phyloP scores from a whole-genome alignment of 202 grass and related monocot species.

The Schoenoplectus triqueter region DNA sequence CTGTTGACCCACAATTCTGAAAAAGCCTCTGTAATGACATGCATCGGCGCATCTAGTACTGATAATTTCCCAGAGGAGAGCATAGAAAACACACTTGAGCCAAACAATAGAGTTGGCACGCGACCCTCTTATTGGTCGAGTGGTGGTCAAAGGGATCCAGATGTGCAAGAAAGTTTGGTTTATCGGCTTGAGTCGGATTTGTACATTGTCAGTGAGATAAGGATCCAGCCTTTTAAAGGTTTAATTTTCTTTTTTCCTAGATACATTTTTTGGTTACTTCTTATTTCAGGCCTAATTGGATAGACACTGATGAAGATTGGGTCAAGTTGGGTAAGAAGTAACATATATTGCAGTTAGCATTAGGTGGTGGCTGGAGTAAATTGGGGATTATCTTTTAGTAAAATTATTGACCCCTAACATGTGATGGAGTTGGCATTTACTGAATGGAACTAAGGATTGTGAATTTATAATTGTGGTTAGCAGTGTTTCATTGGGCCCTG shows the following conservation, averaged over 20 bases:
- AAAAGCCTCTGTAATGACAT: constrained; percentile 42
- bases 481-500: not conserved
- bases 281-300: constrained; percentile 1
- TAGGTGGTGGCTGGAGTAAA: not conserved
- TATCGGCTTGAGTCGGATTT: constrained; percentile 57
- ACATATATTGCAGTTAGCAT: not conserved
- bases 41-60: constrained; percentile 74
- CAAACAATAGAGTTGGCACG: constrained; percentile 30
- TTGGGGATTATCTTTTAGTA: not conserved
- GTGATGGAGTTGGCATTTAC: not conserved
- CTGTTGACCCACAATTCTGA: constrained; percentile 33
- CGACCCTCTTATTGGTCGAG: constrained; percentile 82
- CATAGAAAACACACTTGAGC: constrained; percentile 67
- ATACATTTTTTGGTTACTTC: not conserved
- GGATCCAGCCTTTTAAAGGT: constrained; percentile 82
- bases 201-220: constrained; percentile 65
- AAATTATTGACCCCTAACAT: not conserved
- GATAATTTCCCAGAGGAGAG: constrained; percentile 79
- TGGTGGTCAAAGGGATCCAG: constrained; percentile 54
- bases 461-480: not conserved
- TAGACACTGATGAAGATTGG: not conserved
- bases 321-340: constrained; percentile 1
- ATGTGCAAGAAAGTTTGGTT: constrained; percentile 52
- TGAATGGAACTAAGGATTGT: constrained; percentile 16
- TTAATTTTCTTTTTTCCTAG: not conserved